These are phyloP conservation scores for Emmonsiellopsis sp. DNA, from an alignment of 2,329 filamentous ascomycete genomes.

Conservation along the genomic window DNA sequence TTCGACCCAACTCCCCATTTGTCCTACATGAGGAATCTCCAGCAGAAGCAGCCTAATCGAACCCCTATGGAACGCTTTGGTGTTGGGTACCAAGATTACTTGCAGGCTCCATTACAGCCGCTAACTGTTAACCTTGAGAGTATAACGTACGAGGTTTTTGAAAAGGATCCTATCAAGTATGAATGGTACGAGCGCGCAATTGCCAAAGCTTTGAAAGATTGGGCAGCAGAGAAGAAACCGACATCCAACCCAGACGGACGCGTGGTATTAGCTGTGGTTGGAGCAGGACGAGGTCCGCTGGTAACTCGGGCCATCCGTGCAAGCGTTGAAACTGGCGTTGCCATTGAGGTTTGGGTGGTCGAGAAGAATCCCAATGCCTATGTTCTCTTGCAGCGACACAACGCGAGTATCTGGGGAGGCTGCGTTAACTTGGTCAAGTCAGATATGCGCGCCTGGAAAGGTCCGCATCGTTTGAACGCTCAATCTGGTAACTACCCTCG, in stretches of 20 bases:
- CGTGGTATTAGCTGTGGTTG: conserved; percentile 83
- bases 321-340: conserved; percentile 63
- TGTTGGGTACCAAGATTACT: conserved; percentile 78
- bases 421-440: conserved; percentile 84
- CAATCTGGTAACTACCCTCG: background rate
- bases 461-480: conserved; percentile 43
- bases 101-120: conserved; percentile 90
- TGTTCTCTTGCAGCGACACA: conserved; percentile 81
- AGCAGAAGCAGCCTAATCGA: conserved; percentile 65
- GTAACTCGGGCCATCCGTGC: conserved; percentile 81
- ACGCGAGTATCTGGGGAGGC: conserved; percentile 69
- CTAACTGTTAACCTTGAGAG: conserved; percentile 94
- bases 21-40: conserved; percentile 74
- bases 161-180: conserved; percentile 97
- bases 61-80: conserved; percentile 58
- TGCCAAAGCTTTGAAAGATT: conserved; percentile 69
- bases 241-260: conserved; percentile 61
- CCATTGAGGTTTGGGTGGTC: conserved; percentile 80
- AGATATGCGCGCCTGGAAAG: conserved; percentile 95
- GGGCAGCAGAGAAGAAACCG: conserved; percentile 62
- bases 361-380: conserved; percentile 99
- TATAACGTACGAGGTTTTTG: conserved; percentile 96
- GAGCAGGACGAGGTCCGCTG: conserved; percentile 83
- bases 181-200: conserved; percentile 88
- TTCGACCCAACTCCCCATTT: conserved; percentile 57